Evolutionary conservation across 352 stramenopile genomes (phyloP).

Genomic region (Phytopythium cucurbitacearum): DNA sequence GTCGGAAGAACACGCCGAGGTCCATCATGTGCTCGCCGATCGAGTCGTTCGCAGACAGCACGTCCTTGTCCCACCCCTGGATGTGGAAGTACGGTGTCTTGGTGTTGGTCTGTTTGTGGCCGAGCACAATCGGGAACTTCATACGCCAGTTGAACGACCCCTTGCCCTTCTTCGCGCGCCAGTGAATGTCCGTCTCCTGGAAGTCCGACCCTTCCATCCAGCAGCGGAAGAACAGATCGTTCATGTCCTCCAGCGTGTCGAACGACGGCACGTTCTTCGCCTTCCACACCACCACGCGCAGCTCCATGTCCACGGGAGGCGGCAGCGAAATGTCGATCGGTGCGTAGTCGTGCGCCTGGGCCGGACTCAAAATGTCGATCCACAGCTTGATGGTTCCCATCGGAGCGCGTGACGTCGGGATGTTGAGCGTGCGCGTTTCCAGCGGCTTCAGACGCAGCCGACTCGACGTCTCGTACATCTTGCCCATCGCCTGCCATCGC

Average conservation of each 20-base stretch:
- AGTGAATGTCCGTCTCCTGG: constrained; percentile 93
- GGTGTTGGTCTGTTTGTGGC: constrained; percentile 78
- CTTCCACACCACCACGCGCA: constrained; percentile 93
- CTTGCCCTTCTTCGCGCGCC: constrained; percentile 92
- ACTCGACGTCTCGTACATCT: constrained; percentile 77
- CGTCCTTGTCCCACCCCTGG: constrained; percentile 93
- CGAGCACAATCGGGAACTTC: constrained; percentile 90
- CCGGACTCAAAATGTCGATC: constrained; percentile 88
- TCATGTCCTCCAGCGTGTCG: constrained; percentile 88
- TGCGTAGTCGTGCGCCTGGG: constrained; percentile 73
- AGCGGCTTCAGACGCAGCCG: constrained; percentile 68
- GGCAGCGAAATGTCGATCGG: constrained; percentile 84
- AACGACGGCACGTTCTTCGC: constrained; percentile 86
- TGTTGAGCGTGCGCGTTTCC: constrained; percentile 81
- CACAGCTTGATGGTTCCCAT: constrained; percentile 87
- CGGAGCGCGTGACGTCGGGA: constrained; percentile 74
- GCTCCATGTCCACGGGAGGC: constrained; percentile 81
- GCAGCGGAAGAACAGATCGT: constrained; percentile 90
- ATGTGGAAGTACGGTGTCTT: constrained; percentile 93
- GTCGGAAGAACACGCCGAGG: constrained; percentile 64
- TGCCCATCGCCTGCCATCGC: constrained; percentile 83
- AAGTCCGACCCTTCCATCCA: constrained; percentile 83
- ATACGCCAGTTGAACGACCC: constrained; percentile 94
- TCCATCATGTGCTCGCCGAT: constrained; percentile 87
- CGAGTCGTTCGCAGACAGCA: constrained; percentile 90